phyloP scores from a whole-genome alignment of 371 early-diverging fungal species.

The Smittium culicis region DNA sequence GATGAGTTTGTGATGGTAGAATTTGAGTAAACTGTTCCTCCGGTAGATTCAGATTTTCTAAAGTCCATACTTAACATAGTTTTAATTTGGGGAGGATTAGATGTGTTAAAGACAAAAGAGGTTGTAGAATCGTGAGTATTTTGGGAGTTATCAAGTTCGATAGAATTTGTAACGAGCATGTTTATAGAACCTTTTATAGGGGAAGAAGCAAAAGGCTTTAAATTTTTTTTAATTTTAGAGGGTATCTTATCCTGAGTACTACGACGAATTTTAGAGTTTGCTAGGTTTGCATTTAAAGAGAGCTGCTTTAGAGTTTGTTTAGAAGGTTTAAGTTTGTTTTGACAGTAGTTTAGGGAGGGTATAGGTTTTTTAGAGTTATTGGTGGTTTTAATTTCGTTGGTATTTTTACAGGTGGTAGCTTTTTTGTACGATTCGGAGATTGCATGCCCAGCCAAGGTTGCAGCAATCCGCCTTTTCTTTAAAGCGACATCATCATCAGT shows the following conservation, averaged over 20 bases:
- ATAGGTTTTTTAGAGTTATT: neutral
- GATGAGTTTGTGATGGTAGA: neutral
- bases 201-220: neutral
- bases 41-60: neutral
- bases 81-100: neutral
- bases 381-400: neutral
- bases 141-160: neutral
- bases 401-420: neutral
- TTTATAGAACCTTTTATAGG: neutral
- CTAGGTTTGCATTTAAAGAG: neutral
- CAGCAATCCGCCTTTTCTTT: neutral
- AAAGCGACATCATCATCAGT: neutral
- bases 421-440: neutral
- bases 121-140: neutral
- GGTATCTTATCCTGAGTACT: neutral
- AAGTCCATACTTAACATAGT: neutral
- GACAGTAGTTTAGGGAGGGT: neutral
- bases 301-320: neutral
- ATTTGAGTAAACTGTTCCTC: neutral
- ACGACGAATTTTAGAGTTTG: neutral
- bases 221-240: neutral
- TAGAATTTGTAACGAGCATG: neutral
- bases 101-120: neutral
- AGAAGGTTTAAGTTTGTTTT: neutral
- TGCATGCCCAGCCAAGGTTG: neutral